A percentile compares a stretch with the other conserved stretches of the same genome.
These are phyloP conservation scores for Saccharomyces hybrid DNA, from an alignment of 1,139 yeast species.

Conservation along the genomic window DNA sequence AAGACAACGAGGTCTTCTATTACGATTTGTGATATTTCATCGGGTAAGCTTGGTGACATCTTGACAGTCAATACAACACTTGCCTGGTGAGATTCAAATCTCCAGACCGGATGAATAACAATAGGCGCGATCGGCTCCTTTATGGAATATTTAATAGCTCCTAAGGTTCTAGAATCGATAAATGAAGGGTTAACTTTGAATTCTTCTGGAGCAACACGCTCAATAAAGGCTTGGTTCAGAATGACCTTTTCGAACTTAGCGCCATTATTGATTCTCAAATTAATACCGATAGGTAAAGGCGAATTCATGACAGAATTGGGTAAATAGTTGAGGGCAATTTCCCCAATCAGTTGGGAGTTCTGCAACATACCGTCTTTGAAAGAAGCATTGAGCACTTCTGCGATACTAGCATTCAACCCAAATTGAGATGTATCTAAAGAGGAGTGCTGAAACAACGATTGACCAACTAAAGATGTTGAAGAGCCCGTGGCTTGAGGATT, in stretches of 20 bases:
- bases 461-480: slow-evolving; percentile 24
- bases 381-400: slow-evolving; percentile 75
- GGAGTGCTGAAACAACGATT: slow-evolving; percentile 46
- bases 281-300: slow-evolving; percentile 32
- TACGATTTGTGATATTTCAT: slow-evolving; percentile 38
- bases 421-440: slow-evolving; percentile 33
- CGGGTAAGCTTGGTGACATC: slow-evolving; percentile 35
- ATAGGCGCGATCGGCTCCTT: slow-evolving; percentile 54
- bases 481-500: slow-evolving; percentile 37
- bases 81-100: slow-evolving; percentile 75
- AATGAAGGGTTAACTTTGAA: slow-evolving; percentile 33
- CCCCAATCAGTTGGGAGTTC: slow-evolving; percentile 65
- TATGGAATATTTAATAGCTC: slow-evolving; percentile 66
- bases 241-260: slow-evolving; percentile 32
- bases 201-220: slow-evolving; percentile 30
- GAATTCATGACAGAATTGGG: slow-evolving; percentile 27
- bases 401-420: slow-evolving; percentile 71
- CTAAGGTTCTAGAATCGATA: slow-evolving; percentile 54
- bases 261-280: slow-evolving; percentile 30
- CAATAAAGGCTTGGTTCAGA: slow-evolving; percentile 35
- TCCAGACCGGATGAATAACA: slow-evolving; percentile 76
- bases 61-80: slow-evolving; percentile 71
- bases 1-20: slow-evolving; percentile 61
- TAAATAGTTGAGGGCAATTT: slow-evolving; percentile 64
- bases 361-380: slow-evolving; percentile 57